Percentiles rank a stretch among this genome's conserved stretches.
Evolutionary conservation across 2,329 filamentous ascomycete genomes (phyloP).

Genomic region (Alternaria solani): DNA sequence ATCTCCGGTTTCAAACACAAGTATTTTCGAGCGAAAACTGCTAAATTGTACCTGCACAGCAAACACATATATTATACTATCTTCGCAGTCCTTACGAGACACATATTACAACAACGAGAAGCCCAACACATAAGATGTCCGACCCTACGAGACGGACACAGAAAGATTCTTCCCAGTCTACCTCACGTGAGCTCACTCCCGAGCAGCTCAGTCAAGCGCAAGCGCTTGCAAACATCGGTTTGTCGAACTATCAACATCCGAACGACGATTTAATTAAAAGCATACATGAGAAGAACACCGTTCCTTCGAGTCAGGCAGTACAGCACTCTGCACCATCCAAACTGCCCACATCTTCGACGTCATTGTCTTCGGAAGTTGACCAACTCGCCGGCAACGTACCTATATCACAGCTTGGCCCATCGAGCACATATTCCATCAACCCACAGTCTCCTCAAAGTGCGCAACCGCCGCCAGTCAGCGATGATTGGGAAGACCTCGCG

Average conservation of each 20-base stretch:
- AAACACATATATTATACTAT: not conserved
- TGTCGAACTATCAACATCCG: conserved; percentile 7
- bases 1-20: not conserved
- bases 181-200: not conserved
- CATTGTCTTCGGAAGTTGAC: not conserved
- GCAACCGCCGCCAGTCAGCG: not conserved
- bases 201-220: not conserved
- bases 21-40: not conserved
- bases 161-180: not conserved
- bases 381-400: not conserved
- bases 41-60: not conserved
- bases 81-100: not conserved
- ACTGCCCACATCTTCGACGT: not conserved
- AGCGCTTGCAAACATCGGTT: conserved; percentile 6
- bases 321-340: not conserved
- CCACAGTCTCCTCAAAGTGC: not conserved
- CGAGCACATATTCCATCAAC: not conserved
- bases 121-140: not conserved
- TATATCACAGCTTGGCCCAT: not conserved
- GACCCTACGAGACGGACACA: not conserved
- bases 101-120: not conserved
- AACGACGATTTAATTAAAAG: not conserved
- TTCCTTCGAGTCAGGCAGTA: not conserved
- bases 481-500: conserved; percentile 8
- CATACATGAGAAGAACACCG: not conserved